A percentile compares a stretch with the other conserved stretches of the same genome.
phyloP scores from a whole-genome alignment of 306 rosid genomes.

The Sindora glabra region DNA sequence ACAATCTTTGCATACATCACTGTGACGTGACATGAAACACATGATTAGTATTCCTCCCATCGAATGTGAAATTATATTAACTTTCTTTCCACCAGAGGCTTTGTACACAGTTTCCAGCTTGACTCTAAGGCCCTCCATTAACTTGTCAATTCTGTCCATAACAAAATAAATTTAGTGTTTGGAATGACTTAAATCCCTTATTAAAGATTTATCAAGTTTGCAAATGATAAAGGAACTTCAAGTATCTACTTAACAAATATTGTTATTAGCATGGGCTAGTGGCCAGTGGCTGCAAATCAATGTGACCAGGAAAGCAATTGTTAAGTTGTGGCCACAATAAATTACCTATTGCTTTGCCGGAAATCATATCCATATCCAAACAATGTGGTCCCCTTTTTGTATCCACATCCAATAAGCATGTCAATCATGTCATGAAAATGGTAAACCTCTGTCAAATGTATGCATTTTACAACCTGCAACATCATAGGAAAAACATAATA shows the following conservation, averaged over 20 bases:
- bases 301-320: neutral
- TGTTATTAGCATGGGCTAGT: neutral
- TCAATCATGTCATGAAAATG: constrained; percentile 89
- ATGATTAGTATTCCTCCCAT: constrained; percentile 80
- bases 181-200: neutral
- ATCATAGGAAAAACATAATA: neutral
- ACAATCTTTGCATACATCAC: constrained; percentile 48
- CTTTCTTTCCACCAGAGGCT: constrained; percentile 91
- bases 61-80: constrained; percentile 77
- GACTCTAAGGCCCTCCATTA: constrained; percentile 63
- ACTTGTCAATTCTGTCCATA: constrained; percentile 56
- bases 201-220: neutral
- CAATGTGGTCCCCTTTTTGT: constrained; percentile 82
- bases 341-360: constrained; percentile 88
- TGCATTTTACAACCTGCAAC: constrained; percentile 63
- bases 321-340: neutral
- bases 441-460: constrained; percentile 65
- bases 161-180: neutral
- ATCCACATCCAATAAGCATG: constrained; percentile 76
- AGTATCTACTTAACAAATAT: neutral
- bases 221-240: neutral
- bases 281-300: neutral
- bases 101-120: constrained; percentile 77
- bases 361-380: constrained; percentile 96
- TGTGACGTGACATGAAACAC: constrained; percentile 72